Percentiles rank a stretch among this genome's conserved stretches.
Evolutionary conservation across 2,329 filamentous ascomycete species (phyloP).

Genomic region (Cordyceps fumosorosea): DNA sequence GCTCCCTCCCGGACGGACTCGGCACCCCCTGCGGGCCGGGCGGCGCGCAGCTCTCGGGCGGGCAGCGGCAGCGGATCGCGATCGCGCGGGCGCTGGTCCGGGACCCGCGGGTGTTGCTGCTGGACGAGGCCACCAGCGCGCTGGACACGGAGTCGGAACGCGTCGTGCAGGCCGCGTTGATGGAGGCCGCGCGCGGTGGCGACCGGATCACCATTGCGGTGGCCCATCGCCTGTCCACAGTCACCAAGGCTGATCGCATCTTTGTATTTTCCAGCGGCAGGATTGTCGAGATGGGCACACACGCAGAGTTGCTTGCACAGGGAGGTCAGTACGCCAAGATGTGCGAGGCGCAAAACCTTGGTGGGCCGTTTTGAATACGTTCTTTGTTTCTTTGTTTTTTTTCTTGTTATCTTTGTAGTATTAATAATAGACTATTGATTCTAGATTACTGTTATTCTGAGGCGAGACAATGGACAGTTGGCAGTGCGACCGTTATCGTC

Average conservation of each 20-base stretch:
- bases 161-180: conserved; percentile 79
- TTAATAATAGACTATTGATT: too few relatives aligned
- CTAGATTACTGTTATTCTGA: too few relatives aligned
- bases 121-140: conserved; percentile 89
- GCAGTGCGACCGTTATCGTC: too few relatives aligned
- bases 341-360: conserved; percentile 32
- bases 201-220: conserved; percentile 93
- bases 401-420: too few relatives aligned
- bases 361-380: too few relatives aligned
- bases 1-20: conserved; percentile 85
- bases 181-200: conserved; percentile 59
- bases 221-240: conserved; percentile 83
- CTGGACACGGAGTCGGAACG: conserved; percentile 94
- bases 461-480: too few relatives aligned
- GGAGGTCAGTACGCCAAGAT: conserved; percentile 45
- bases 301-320: conserved; percentile 45
- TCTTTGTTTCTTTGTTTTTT: too few relatives aligned
- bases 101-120: conserved; percentile 84
- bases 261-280: conserved; percentile 52
- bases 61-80: conserved; percentile 88
- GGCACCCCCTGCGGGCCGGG: conserved; percentile 78
- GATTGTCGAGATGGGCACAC: conserved; percentile 51
- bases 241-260: conserved; percentile 63
- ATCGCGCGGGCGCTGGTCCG: conserved; percentile 86
- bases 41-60: conserved; percentile 72